These are phyloP conservation scores for Boletus eberwhitei DNA, from an alignment of 768 basidiomycete species.

Conservation along the genomic window DNA sequence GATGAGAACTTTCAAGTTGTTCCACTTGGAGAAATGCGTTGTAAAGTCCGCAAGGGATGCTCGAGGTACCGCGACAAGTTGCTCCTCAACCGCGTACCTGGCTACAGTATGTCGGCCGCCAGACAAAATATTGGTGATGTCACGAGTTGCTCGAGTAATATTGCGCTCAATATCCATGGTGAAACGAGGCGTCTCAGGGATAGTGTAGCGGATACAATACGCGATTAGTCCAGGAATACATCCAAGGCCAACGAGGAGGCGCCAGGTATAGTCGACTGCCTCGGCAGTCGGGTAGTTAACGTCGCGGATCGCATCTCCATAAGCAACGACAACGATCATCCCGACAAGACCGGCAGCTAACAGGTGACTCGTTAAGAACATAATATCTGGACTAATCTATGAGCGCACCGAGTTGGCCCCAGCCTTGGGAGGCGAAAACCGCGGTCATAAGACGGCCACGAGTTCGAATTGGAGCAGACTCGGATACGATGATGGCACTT, in stretches of 20 bases:
- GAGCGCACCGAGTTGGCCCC: slow-evolving; percentile 73
- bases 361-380: neutral
- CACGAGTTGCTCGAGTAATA: slow-evolving; percentile 64
- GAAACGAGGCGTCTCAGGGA: slow-evolving; percentile 87
- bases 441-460: slow-evolving; percentile 88
- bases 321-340: slow-evolving; percentile 58
- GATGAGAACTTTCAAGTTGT: slow-evolving; percentile 75
- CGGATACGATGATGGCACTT: slow-evolving; percentile 82
- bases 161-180: slow-evolving; percentile 90
- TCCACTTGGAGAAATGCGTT: slow-evolving; percentile 64
- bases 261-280: slow-evolving; percentile 79
- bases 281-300: slow-evolving; percentile 34
- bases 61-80: slow-evolving; percentile 59
- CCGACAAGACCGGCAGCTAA: slow-evolving; percentile 66
- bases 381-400: neutral
- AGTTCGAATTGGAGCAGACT: slow-evolving; percentile 73
- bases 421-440: slow-evolving; percentile 84
- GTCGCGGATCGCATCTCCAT: slow-evolving; percentile 52
- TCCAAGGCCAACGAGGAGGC: slow-evolving; percentile 83
- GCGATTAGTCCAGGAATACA: slow-evolving; percentile 75
- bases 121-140: slow-evolving; percentile 64
- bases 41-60: slow-evolving; percentile 66
- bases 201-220: slow-evolving; percentile 86
- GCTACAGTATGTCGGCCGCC: slow-evolving; percentile 41
- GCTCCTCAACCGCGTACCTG: slow-evolving; percentile 41